These are phyloP conservation scores for Leptodontidium sp. DNA, from an alignment of 2,329 filamentous ascomycete species.

Conservation along the genomic window DNA sequence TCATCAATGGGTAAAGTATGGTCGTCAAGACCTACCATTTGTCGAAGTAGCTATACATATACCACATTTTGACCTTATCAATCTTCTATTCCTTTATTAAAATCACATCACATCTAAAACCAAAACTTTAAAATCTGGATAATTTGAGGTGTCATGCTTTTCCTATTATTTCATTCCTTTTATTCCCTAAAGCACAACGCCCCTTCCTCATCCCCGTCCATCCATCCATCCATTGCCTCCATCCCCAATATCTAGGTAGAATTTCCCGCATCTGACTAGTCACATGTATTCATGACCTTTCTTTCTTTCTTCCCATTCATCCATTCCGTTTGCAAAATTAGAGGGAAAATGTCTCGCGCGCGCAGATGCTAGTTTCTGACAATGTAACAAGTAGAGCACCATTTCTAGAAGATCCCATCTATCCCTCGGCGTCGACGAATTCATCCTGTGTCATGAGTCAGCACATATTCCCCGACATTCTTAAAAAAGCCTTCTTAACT, in stretches of 20 bases:
- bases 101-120: too few relatives aligned
- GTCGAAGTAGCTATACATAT: too few relatives aligned
- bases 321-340: neutral
- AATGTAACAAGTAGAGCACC: neutral
- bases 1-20: too few relatives aligned
- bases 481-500: too few relatives aligned
- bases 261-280: neutral
- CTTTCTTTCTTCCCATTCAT: neutral
- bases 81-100: too few relatives aligned
- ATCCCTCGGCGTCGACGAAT: constrained; percentile 47
- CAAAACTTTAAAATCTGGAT: too few relatives aligned
- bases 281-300: constrained; percentile 24
- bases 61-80: too few relatives aligned
- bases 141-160: neutral
- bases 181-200: constrained; percentile 11
- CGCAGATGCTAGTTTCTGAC: neutral
- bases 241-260: neutral
- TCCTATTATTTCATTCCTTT: constrained; percentile 1
- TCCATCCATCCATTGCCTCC: neutral
- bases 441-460: constrained; percentile 37
- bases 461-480: neutral
- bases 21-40: too few relatives aligned
- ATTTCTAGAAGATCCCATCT: constrained; percentile 17
- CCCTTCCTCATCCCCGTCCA: neutral
- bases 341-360: constrained; percentile 1